Base-by-base conservation (phyloP, 2,329 filamentous ascomycete species). In the Ceratocystiopsis minuta region DNA sequence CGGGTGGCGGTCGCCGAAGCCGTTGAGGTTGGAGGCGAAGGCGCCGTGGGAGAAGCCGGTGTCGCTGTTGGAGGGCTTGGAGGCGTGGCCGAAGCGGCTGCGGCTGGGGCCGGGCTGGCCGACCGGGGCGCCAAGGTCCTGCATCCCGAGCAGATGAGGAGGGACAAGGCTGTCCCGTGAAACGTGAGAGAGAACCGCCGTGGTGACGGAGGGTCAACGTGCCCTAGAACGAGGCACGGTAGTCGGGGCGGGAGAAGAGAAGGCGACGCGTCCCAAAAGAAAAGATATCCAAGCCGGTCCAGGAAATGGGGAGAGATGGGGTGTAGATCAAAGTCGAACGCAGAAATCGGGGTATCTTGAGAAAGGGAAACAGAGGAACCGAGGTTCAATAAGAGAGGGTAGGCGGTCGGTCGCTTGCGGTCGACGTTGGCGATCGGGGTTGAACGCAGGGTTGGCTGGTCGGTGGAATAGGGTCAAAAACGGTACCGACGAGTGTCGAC, bases 1-100 rank as follows among this genome's bases (percentile, higher is more conserved):
- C 51, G 81, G 76, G 61, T 92, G 85, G 54, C 87, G 77, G 58
- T 94, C 86, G 50, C 78, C 80, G 56, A 93, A 94, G 46, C 84
- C 82, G 52, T 75, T 72, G 51, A 86, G 70, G 63, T 94, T 92
- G 44, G 83, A 88, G 55, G 78, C 78, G 63, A 92, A 95, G 45
- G 87, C 86, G 50, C 83, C 85, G 58, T 94, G 86, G 39, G 87
- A 93, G 62, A 94, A 93, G 49, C 85, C 86, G 38, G 84, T 90
- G 53, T 87, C 80, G 56, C 83, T 76, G 60, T 74, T 83, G 49
- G 80, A 81, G 48, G 83, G 78, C 66, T 92, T 92, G 43, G 82
- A 84, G 47, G 75, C 74, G 54, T 80, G 75, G 51, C 78, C 76
- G 53, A 80, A 80, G 64, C 74, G 82, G 59, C 57, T 67, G 55